These are phyloP conservation scores for Chrysosporium keratinophilum DNA, from an alignment of 2,329 filamentous ascomycete species.

Conservation along the genomic window DNA sequence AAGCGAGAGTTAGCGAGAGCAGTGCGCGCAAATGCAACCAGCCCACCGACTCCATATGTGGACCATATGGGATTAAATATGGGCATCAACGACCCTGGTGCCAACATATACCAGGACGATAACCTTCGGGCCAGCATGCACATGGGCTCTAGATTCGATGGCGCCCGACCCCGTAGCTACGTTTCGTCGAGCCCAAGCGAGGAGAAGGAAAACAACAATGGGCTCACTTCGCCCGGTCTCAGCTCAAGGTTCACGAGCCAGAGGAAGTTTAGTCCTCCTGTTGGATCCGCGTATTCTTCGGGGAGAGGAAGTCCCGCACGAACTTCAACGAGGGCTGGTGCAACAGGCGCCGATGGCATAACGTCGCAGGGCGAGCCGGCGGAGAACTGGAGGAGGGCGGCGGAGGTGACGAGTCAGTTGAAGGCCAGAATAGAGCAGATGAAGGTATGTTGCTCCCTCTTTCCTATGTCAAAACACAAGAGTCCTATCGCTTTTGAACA, in stretches of 20 bases:
- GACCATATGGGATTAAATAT: conserved; percentile 50
- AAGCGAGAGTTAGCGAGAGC: conserved; percentile 66
- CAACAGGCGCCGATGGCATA: conserved; percentile 20
- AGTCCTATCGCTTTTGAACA: background rate
- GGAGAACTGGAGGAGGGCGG: conserved; percentile 94
- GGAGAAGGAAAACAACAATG: conserved; percentile 74
- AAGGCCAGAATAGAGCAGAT: conserved; percentile 98
- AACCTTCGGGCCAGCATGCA: conserved; percentile 27
- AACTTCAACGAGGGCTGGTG: conserved; percentile 16
- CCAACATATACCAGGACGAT: conserved; percentile 33
- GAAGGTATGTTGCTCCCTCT: conserved; percentile 51
- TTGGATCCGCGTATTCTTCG: conserved; percentile 26
- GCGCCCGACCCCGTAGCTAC: conserved; percentile 33
- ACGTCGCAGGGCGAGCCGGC: conserved; percentile 46
- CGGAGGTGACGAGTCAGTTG: conserved; percentile 92
- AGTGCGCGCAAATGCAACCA: conserved; percentile 32
- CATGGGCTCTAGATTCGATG: conserved; percentile 33
- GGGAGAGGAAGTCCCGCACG: conserved; percentile 32
- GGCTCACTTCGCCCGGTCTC: conserved; percentile 30
- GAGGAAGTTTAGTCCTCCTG: conserved; percentile 38
- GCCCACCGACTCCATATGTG: conserved; percentile 26
- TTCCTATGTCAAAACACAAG: background rate
- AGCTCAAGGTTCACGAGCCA: conserved; percentile 27
- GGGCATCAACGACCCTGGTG: conserved; percentile 41
- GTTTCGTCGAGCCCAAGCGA: conserved; percentile 50